Conservation (phyloP, 1,284 basidiomycete genomes). For the Agroathelia rolfsii region DNA sequence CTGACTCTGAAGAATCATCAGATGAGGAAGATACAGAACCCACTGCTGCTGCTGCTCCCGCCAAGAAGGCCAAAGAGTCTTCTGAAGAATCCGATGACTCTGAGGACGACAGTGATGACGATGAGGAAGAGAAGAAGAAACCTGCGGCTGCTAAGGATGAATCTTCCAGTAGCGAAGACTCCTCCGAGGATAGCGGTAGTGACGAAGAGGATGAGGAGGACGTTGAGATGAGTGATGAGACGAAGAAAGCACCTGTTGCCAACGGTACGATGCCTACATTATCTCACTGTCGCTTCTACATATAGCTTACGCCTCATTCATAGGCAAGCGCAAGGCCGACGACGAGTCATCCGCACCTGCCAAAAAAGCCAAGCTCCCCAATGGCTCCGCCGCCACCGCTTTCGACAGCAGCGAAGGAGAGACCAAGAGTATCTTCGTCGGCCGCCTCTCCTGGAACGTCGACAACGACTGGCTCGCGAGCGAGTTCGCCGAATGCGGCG, state of each 20-base stretch:
- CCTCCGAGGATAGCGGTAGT: constrained; percentile 23
- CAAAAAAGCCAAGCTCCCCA: constrained; percentile 78
- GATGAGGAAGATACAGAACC: no score
- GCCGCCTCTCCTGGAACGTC: constrained; percentile 92
- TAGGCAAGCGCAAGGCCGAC: constrained; percentile 87
- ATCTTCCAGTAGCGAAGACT: constrained; percentile 22
- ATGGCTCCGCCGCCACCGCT: constrained; percentile 39
- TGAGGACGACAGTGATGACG: constrained; percentile 19
- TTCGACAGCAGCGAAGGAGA: constrained; percentile 39
- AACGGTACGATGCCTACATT: constrained; percentile 27
- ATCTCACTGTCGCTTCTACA: no score
- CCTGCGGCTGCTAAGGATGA: constrained; percentile 18
- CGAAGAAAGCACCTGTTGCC: constrained; percentile 36
- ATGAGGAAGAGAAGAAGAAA: constrained; percentile 14
- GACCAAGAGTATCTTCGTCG: constrained; percentile 82
- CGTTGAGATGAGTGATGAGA: constrained; percentile 49
- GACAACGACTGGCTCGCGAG: constrained; percentile 93
- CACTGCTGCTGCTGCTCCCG: no score
- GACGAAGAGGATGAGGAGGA: constrained; percentile 21
- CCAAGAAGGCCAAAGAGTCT: constrained; percentile 10
- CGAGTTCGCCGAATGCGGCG: constrained; percentile 86
- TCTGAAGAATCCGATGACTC: constrained; percentile 13
- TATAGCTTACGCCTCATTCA: no score
- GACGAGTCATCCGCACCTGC: constrained; percentile 46
- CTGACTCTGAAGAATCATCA: no score